Base-by-base conservation (phyloP, 1,284 basidiomycete genomes). In the Lignosus rhinocerotis region DNA sequence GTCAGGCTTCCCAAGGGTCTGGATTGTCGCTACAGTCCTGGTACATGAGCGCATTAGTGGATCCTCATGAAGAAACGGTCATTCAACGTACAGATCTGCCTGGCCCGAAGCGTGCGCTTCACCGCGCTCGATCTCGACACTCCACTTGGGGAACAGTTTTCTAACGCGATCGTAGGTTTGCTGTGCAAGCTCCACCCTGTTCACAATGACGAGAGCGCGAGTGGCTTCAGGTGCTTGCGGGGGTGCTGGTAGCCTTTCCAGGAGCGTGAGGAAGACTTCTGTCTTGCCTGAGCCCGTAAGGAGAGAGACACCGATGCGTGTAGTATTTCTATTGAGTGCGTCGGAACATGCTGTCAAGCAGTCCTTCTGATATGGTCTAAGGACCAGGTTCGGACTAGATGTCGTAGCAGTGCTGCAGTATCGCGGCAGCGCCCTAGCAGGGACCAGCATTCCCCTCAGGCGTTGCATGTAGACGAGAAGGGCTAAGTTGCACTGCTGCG, bases 281-380 rank as follows among this genome's bases (percentile, higher is more conserved):
- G 96, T 98, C 74, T 98, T 98, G 8, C 96, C 96, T 32, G 92
- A 86, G 10, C 94, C 93, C 17, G 96, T 97, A 10, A 94, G 94
- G 1, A 94, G 80, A 14, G 92, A 96, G 19, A 96, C 92, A n/a
- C 95, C 95, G 46, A 98, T 91, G 19, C 95, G 87, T 1, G 85
- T 85, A 32, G 75, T 81, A 12, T 85, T 84, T 21, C 75, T 69
- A 21, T 74, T 69, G 19, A 98, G 77, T 1, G 94, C 92, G 10
- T 83, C 79, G 2, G 89, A 76, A 69, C 95, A 97, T 3, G 91
- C 85, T 19, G 84, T 76, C 36, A 98, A 79, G 69, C 93, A 96
- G 14, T 85, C 80, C 64, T 92, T 82, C 70, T 98, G 96, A 72
- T 98, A 98, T 0, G 94, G 94, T 11, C 95, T 81, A 16, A 95